Percentiles rank a stretch among this genome's conserved stretches.
Conservation (phyloP, 306 rosid species). For the Castanea sativa region DNA sequence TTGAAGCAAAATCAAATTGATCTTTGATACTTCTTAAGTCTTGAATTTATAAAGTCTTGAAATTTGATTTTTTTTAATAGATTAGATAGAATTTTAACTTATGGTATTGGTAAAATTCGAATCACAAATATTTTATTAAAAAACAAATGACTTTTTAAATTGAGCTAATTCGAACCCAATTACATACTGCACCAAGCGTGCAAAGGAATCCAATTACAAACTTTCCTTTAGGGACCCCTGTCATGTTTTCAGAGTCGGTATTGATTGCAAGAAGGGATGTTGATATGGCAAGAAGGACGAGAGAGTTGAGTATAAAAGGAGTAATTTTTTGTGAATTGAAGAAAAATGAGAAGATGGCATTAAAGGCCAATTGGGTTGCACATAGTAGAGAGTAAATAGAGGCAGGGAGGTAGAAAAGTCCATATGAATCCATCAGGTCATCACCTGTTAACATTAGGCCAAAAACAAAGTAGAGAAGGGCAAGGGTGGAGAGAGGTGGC, state of each 20-base stretch:
- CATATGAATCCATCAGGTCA: slow-evolving; percentile 37
- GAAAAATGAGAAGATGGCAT: slow-evolving; percentile 51
- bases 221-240: slow-evolving; percentile 12
- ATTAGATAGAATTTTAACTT: too few relatives aligned
- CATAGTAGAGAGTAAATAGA: slow-evolving; percentile 58
- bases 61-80: too few relatives aligned
- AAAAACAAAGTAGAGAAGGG: too few relatives aligned
- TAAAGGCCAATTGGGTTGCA: slow-evolving; percentile 66
- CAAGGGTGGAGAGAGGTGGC: too few relatives aligned
- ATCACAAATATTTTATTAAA: too few relatives aligned
- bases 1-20: too few relatives aligned
- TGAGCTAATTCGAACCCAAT: too few relatives aligned
- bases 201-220: slow-evolving; percentile 41
- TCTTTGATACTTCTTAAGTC: too few relatives aligned
- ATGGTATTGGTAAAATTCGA: too few relatives aligned
- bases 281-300: slow-evolving; percentile 51
- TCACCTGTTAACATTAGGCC: too few relatives aligned
- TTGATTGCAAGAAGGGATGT: slow-evolving; percentile 52
- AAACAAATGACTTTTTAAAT: too few relatives aligned
- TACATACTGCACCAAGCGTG: slow-evolving; percentile 37
- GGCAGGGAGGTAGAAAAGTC: slow-evolving; percentile 53
- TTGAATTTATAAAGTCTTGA: too few relatives aligned
- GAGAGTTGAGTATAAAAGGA: slow-evolving; percentile 45
- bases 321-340: slow-evolving; percentile 60
- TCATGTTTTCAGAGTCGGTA: slow-evolving; percentile 32